Conservation (phyloP, 768 basidiomycete species). For the Hygrophoropsis aurantiaca region DNA sequence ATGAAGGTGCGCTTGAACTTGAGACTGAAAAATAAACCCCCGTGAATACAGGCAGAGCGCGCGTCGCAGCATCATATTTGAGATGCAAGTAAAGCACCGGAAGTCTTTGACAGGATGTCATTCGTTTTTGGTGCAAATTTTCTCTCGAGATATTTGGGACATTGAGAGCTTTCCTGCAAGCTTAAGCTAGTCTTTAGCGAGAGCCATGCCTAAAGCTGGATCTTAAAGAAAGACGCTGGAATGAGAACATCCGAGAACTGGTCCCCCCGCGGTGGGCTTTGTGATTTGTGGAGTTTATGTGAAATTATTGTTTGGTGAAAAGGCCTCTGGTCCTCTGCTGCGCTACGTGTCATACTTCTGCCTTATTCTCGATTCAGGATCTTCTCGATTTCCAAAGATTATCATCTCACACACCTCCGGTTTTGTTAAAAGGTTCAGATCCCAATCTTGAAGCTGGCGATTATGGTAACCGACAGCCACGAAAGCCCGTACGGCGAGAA, state of each 20-base stretch:
- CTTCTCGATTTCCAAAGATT: slow-evolving; percentile 47
- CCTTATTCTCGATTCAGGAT: slow-evolving; percentile 39
- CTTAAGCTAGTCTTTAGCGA: slow-evolving; percentile 50
- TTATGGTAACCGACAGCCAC: slow-evolving; percentile 37
- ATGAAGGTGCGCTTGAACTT: slow-evolving; percentile 88
- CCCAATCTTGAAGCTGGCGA: slow-evolving; percentile 55
- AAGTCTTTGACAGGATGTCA: slow-evolving; percentile 38
- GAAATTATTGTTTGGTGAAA: slow-evolving; percentile 19
- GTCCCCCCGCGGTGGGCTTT: slow-evolving; percentile 14
- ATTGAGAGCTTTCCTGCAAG: slow-evolving; percentile 39
- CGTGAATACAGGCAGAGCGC: slow-evolving; percentile 42
- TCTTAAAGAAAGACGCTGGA: slow-evolving; percentile 25
- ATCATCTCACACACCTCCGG: slow-evolving; percentile 37
- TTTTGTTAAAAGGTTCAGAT: slow-evolving; percentile 65
- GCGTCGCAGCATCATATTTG: slow-evolving; percentile 31
- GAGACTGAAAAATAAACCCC: slow-evolving; percentile 54
- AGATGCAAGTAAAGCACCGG: slow-evolving; percentile 53
- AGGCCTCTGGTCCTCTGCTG: slow-evolving; percentile 27
- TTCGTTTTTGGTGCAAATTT: slow-evolving; percentile 20
- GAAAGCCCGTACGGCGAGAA: slow-evolving; percentile 65
- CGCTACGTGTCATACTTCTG: slow-evolving; percentile 48
- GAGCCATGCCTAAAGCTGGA: slow-evolving; percentile 41
- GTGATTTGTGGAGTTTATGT: slow-evolving; percentile 14
- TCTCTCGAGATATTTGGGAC: slow-evolving; percentile 19
- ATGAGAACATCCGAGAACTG: slow-evolving; percentile 25